Base-by-base conservation (phyloP, 495 filamentous ascomycete genomes). In the Aspergillus saccharolyticus region DNA sequence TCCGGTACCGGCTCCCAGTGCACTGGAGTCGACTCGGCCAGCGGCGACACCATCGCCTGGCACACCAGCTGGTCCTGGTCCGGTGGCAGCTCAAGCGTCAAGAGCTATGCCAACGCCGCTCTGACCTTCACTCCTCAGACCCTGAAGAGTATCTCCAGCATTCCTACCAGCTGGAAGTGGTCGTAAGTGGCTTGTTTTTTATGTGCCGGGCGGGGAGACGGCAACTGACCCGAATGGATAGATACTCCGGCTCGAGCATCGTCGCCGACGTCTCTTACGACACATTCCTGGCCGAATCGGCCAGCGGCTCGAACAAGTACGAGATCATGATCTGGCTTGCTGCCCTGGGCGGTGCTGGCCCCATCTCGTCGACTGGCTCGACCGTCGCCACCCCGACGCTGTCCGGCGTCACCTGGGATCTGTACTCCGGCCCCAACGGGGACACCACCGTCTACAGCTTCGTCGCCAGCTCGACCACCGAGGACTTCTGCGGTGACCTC, bases 241-340 rank as follows among this genome's bases (percentile, higher is more conserved):
- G 81, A 58, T 85, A 86, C 70, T 75, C 78, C 1, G 82, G 78
- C 39, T 76, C 64, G 45, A 60, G 63, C 52, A 68, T 85, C 43
- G 77, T 84, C n/a, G 81, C 82, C 20, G 74, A 88, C 62, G 85
- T 88, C 19, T 71, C 84, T 20, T 88, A 88, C 65, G 85, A 88
- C 63, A 70, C 87, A 57, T 89, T 86, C 72, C 76, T 79, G 43
- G 73, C 74, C 17, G 72, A 78, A 20, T 74, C 73, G 18, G 62
- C 79, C 10, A 64, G 64, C 52, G 76, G 75, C 20, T 63, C 63
- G 39, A 67, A 74, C 25, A 74, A 83, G 62, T 87, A 85, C 66
- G 86, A 89, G 68, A 76, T 89, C 66, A 89, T 89, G 86, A 74
- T 89, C 62, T 89, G 86, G 85, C 78, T 88, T 20, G 83, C 71